These are phyloP conservation scores for Physcomitrellopsis africana DNA, from an alignment of 225 moss, liverwort and hornwort species.

Conservation along the genomic window DNA sequence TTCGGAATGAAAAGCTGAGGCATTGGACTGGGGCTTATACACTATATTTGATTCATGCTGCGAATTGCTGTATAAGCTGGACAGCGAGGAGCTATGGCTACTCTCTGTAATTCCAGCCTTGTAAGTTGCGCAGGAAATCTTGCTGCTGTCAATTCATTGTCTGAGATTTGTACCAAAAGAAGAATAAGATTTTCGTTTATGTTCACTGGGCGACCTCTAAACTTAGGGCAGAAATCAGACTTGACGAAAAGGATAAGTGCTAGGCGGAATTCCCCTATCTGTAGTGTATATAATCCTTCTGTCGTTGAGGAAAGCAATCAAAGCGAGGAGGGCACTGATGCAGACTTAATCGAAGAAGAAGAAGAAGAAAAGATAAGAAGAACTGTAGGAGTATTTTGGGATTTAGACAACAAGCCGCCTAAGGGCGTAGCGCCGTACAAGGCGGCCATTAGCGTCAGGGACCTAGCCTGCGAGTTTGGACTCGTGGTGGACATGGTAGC, in stretches of 20 bases:
- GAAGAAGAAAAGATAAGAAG: conserved; percentile 32
- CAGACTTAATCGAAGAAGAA: background rate
- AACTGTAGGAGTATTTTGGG: conserved; percentile 90
- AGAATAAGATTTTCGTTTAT: background rate
- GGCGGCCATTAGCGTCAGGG: conserved; percentile 72
- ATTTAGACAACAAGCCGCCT: conserved; percentile 92
- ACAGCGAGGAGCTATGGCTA: conserved; percentile 31
- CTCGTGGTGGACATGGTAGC: conserved; percentile 92
- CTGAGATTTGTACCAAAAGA: background rate
- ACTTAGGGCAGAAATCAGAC: background rate
- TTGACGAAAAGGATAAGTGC: conserved; percentile 4
- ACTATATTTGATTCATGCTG: conserved; percentile 4
- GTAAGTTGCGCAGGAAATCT: conserved; percentile 16
- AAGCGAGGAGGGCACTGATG: conserved; percentile 12
- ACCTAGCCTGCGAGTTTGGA: conserved; percentile 75
- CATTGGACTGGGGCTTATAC: background rate
- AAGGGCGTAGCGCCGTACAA: conserved; percentile 71
- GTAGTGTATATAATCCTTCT: conserved; percentile 9
- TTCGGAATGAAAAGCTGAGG: background rate
- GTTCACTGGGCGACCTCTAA: background rate
- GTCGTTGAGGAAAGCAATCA: background rate
- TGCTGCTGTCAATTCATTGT: background rate
- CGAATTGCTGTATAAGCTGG: background rate
- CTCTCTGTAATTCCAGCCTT: conserved; percentile 14
- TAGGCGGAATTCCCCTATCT: conserved; percentile 15